These are phyloP conservation scores for Sergeia podlipaevii DNA, from an alignment of 208 protist genomes.

Conservation along the genomic window DNA sequence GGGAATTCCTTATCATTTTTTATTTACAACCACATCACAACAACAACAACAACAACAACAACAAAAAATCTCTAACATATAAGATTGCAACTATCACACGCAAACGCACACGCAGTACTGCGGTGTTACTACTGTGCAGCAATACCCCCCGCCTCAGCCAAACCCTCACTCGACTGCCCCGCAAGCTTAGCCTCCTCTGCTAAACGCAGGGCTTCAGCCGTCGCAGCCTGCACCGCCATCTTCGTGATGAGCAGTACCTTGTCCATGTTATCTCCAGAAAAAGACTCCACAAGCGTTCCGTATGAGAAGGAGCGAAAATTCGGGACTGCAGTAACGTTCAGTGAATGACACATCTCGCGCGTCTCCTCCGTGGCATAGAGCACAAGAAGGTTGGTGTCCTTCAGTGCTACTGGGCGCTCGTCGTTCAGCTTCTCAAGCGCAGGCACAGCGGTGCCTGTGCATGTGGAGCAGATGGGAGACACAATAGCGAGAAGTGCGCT, in stretches of 20 bases:
- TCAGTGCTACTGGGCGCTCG: conserved; percentile 34
- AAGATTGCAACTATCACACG: no score
- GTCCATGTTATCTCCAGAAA: conserved; percentile 67
- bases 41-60: no score
- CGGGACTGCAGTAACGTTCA: conserved; percentile 41
- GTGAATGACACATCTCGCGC: conserved; percentile 30
- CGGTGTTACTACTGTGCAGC: conserved; percentile 8
- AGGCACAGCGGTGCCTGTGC: conserved; percentile 37
- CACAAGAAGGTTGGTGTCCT: conserved; percentile 46
- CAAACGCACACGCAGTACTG: no score
- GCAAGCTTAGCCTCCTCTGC: conserved; percentile 21
- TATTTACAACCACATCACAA: no score
- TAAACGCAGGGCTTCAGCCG: conserved; percentile 20
- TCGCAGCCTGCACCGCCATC: conserved; percentile 29
- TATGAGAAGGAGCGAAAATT: conserved; percentile 57
- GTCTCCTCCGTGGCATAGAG: conserved; percentile 41
- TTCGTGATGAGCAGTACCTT: conserved; percentile 67
- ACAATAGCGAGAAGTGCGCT: conserved; percentile 55
- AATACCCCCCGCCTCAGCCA: background rate
- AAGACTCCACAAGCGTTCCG: conserved; percentile 36
- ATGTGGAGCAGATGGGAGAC: conserved; percentile 38
- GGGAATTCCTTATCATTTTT: no score
- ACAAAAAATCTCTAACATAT: no score
- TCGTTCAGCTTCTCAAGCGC: conserved; percentile 67
- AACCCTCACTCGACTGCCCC: background rate